These are phyloP conservation scores for Agrostemma githago DNA, from an alignment of 148 eudicot species.

Conservation along the genomic window DNA sequence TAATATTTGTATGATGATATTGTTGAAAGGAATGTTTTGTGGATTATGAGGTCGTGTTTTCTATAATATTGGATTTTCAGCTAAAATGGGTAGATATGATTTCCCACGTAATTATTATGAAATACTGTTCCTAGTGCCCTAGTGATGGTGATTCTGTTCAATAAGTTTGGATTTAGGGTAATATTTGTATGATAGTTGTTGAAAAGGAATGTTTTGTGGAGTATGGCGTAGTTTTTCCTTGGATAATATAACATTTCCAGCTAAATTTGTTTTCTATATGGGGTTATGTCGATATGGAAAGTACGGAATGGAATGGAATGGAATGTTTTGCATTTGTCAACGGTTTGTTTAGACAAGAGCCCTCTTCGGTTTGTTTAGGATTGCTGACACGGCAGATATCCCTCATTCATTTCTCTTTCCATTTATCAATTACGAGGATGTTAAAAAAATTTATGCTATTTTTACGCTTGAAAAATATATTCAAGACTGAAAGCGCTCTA, in stretches of 20 bases:
- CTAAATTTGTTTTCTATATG: conserved; percentile 16
- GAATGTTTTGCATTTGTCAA: not conserved
- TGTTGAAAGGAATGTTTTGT: not conserved
- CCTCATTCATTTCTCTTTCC: not conserved
- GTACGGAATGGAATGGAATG: not conserved
- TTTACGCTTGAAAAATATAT: no score
- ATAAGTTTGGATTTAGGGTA: no score
- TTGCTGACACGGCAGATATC: not conserved
- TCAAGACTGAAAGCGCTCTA: no score
- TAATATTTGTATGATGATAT: not conserved
- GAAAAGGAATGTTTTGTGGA: not conserved
- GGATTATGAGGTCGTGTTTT: not conserved
- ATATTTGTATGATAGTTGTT: not conserved
- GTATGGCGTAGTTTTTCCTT: not conserved
- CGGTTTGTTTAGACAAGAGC: not conserved
- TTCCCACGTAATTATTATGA: no score
- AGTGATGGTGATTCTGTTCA: no score
- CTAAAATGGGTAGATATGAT: no score
- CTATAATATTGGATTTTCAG: no score
- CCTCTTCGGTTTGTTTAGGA: not conserved
- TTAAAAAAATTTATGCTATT: not conserved
- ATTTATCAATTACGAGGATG: not conserved
- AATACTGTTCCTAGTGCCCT: no score
- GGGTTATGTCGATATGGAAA: conserved; percentile 11
- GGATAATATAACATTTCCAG: not conserved